These are phyloP conservation scores for Cytospora piceae DNA, from an alignment of 2,329 filamentous ascomycete species.

Conservation along the genomic window DNA sequence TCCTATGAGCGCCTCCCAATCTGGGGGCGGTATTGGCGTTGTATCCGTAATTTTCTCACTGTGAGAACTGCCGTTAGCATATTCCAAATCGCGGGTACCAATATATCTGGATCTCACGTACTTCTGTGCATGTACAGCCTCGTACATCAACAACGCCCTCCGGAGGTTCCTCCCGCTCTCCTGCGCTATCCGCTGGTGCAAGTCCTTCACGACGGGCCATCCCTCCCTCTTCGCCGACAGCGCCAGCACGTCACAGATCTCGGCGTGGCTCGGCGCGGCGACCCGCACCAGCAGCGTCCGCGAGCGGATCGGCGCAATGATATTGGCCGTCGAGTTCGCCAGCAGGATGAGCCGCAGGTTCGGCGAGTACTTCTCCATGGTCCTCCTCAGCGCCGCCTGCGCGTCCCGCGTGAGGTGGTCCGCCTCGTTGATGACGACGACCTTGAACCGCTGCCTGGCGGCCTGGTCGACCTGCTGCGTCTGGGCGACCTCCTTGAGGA, in stretches of 20 bases:
- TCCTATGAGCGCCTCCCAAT: constrained; percentile 92
- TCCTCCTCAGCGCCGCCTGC: constrained; percentile 89
- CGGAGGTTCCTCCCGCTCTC: constrained; percentile 91
- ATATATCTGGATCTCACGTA: constrained; percentile 50
- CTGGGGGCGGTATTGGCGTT: constrained; percentile 89
- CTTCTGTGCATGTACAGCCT: constrained; percentile 97
- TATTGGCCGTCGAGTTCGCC: constrained; percentile 96
- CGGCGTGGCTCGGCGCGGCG: constrained; percentile 80
- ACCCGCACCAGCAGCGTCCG: constrained; percentile 90
- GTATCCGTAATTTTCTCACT: constrained; percentile 89
- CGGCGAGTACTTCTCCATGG: constrained; percentile 99
- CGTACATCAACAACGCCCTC: constrained; percentile 91
- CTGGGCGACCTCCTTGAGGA: constrained; percentile 96
- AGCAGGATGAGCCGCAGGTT: constrained; percentile 90
- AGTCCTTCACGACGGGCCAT: constrained; percentile 73
- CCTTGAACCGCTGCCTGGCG: constrained; percentile 93
- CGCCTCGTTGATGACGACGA: constrained; percentile 98
- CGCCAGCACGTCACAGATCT: constrained; percentile 81
- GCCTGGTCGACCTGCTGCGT: constrained; percentile 97
- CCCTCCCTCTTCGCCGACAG: constrained; percentile 75
- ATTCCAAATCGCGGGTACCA: background rate
- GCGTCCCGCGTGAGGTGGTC: constrained; percentile 93
- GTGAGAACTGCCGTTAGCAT: constrained; percentile 27
- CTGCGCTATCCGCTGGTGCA: constrained; percentile 84
- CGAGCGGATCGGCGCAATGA: constrained; percentile 96